phyloP scores from a whole-genome alignment of 371 early-diverging fungal genomes.

The Mortierella sp. region DNA sequence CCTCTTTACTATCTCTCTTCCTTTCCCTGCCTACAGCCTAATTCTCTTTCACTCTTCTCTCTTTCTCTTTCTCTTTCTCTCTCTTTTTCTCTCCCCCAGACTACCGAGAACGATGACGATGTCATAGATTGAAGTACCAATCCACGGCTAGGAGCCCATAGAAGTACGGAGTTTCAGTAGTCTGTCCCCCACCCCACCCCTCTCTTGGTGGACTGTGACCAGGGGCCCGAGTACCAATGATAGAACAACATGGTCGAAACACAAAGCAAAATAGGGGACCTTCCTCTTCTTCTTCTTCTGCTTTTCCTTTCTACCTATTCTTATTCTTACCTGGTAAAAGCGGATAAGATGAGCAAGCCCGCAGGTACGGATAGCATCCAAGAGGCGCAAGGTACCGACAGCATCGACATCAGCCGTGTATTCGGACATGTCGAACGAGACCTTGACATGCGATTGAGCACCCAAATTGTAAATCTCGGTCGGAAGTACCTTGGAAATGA shows the following conservation, averaged over 20 bases:
- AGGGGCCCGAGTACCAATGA: background rate
- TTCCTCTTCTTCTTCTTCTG: background rate
- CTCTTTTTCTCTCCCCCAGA: too few relatives aligned
- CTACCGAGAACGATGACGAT: too few relatives aligned
- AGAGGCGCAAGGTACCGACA: slow-evolving; percentile 81
- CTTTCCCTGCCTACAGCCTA: too few relatives aligned
- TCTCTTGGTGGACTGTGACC: background rate
- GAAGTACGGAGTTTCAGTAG: background rate
- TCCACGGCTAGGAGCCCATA: too few relatives aligned
- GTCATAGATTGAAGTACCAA: too few relatives aligned
- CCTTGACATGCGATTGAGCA: slow-evolving; percentile 85
- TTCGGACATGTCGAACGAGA: slow-evolving; percentile 91
- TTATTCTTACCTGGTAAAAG: slow-evolving; percentile 79
- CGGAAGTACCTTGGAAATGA: slow-evolving; percentile 78
- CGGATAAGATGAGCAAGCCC: slow-evolving; percentile 74
- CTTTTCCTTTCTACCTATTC: background rate
- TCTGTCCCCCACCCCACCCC: background rate
- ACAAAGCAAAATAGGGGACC: background rate
- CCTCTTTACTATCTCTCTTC: too few relatives aligned
- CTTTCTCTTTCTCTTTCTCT: too few relatives aligned
- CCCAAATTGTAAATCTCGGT: slow-evolving; percentile 83
- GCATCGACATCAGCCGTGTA: slow-evolving; percentile 90
- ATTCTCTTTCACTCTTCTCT: too few relatives aligned
- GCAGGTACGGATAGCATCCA: slow-evolving; percentile 84
- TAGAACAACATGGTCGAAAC: background rate